Evolutionary conservation across 1,284 basidiomycete species (phyloP).

Genomic region (Anthracocystis panici-leucophaei): DNA sequence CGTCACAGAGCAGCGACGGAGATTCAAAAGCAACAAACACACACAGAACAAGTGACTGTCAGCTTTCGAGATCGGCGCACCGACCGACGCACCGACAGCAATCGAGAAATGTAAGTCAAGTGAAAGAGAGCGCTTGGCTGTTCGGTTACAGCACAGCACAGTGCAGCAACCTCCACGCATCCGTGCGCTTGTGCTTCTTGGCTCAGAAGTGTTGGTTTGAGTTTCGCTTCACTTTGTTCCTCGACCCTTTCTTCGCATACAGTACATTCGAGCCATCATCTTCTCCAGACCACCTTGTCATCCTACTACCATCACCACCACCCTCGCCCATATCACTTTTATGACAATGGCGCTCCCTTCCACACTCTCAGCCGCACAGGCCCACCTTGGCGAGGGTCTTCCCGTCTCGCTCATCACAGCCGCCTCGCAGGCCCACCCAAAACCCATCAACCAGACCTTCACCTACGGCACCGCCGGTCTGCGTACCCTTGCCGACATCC

Average conservation of each 20-base stretch:
- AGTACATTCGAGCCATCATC: neutral
- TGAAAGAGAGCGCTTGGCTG: neutral
- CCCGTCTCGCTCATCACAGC: conserved; percentile 51
- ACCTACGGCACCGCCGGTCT: conserved; percentile 96
- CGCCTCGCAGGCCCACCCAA: conserved; percentile 70
- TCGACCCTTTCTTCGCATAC: neutral
- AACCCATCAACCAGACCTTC: conserved; percentile 73
- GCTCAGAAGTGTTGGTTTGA: conserved; percentile 4
- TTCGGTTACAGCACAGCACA: neutral
- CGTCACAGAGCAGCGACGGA: too few relatives aligned
- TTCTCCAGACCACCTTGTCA: neutral
- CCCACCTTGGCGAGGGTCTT: conserved; percentile 49
- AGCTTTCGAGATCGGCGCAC: conserved; percentile 6
- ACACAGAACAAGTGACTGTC: too few relatives aligned
- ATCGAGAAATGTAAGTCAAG: neutral
- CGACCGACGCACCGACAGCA: conserved; percentile 3
- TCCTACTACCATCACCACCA: conserved; percentile 10
- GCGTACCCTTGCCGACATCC: conserved; percentile 83
- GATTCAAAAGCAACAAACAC: neutral
- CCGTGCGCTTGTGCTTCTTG: conserved; percentile 4
- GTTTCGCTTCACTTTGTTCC: neutral
- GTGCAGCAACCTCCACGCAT: conserved; percentile 19
- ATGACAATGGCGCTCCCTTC: conserved; percentile 46
- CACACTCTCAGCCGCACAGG: conserved; percentile 51
- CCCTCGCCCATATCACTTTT: neutral